Percentiles rank a stretch among this genome's conserved stretches.
Evolutionary conservation across 164 flowering plant genomes (phyloP).

Genomic region (Houttuynia cordata): DNA sequence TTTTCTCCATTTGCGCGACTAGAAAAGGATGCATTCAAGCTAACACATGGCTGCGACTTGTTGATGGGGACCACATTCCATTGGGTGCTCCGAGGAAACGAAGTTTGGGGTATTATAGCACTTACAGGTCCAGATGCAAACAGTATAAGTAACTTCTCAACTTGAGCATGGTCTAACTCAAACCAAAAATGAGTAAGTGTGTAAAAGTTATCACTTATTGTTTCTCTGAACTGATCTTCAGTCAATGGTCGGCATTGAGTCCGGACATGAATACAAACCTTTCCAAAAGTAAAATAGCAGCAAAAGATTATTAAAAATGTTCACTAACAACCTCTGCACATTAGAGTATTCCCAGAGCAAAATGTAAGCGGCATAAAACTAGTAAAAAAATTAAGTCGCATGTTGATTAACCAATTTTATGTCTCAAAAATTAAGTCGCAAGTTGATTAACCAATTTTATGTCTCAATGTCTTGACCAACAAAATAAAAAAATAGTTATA

Average conservation of each 20-base stretch:
- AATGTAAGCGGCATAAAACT: neutral
- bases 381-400: neutral
- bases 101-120: neutral
- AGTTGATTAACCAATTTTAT: too few species aligned
- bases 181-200: constrained; percentile 46
- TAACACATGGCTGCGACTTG: neutral
- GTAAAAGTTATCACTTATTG: constrained; percentile 61
- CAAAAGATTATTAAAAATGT: constrained; percentile 4
- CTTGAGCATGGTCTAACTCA: constrained; percentile 79
- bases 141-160: constrained; percentile 33
- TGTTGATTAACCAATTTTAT: too few species aligned
- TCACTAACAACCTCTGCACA: neutral
- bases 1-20: neutral
- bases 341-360: neutral
- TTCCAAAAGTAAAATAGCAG: constrained; percentile 2
- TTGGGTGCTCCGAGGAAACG: constrained; percentile 3
- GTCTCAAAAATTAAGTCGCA: too few species aligned
- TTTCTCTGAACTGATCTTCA: constrained; percentile 46
- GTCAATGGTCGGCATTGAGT: constrained; percentile 41
- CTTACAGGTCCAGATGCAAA: constrained; percentile 21
- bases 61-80: neutral
- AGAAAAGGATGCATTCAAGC: neutral
- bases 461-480: too few species aligned
- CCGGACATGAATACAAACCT: constrained; percentile 59
- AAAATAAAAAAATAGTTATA: too few species aligned